phyloP scores from a whole-genome alignment of 306 rosid species.

The Calophaca sinica region DNA sequence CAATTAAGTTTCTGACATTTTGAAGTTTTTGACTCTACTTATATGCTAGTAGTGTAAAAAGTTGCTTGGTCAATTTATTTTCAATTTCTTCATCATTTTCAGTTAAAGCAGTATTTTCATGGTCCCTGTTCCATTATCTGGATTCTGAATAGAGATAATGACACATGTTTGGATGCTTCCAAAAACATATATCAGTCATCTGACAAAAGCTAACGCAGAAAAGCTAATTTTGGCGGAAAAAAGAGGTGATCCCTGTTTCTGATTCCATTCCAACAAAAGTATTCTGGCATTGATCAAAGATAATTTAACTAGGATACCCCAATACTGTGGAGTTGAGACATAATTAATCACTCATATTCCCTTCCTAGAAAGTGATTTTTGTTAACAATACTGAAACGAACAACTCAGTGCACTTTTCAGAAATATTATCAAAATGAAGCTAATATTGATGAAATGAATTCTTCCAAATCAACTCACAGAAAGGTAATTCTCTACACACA shows the following conservation, averaged over 20 bases:
- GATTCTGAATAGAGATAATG: no score
- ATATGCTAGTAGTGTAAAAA: not conserved
- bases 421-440: constrained; percentile 8
- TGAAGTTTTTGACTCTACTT: no score
- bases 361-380: not conserved
- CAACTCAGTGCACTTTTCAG: constrained; percentile 4
- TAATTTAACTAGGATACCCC: constrained; percentile 1
- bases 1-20: no score
- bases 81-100: constrained; percentile 20
- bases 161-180: no score
- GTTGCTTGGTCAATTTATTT: not conserved
- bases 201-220: no score
- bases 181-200: no score
- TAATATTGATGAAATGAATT: not conserved
- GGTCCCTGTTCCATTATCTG: no score
- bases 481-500: not conserved
- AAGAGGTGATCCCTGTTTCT: no score
- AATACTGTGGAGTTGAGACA: no score
- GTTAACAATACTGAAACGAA: not conserved
- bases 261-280: not conserved
- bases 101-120: not conserved
- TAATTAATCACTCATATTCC: not conserved
- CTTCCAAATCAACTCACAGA: constrained; percentile 7
- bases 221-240: no score
- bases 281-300: constrained; percentile 5